Base-by-base conservation (phyloP, 352 stramenopile genomes). In the Pythium insidiosum region DNA sequence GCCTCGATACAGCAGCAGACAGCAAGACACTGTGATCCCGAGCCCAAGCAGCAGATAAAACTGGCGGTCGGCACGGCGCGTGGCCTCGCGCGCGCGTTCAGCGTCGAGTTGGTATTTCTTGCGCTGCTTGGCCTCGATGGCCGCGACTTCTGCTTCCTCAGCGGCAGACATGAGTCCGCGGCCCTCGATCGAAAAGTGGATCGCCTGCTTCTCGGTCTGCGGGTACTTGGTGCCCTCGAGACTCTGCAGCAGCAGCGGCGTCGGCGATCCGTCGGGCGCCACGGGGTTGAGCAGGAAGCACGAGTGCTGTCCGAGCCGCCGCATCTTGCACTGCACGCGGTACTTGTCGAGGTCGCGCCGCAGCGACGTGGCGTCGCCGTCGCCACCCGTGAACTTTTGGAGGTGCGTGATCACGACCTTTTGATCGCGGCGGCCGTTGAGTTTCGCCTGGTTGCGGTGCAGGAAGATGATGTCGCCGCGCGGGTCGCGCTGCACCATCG, bases 381-480 rank as follows among this genome's bases (percentile, higher is more conserved):
- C 67, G n/a, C 70, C 70, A 7, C 73, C 78, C 1, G 58, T 87
- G 44, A 91, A 91, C 56, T 77, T 86, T 34, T 91, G 78, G 16
- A 84, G 44, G 37, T 91, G 69, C 16, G 69, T 84, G n/a, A 87
- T 60, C 11, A 78, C 35, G 20, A 71, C 58, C 28, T 71, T 75
- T 31, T 88, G 66, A 42, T 86, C 61, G 6, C 59, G 58, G 12
- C 65, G 53, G n/a, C 79, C 77, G 35, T 61, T 80, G 4, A 92
- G 64, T 45, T 92, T 92, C 40, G 53, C 68, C 39, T 84, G 71
- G 49, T 92, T 92, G 16, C 80, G 77, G 49, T 92, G 80, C 44
- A 92, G 53, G 39, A 92, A 92, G 20, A 90, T 61, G 20, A 92
- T 63, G 15, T 89, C 68, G 25, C 80, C 78, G 4, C 57, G 53